Evolutionary conservation across 2,329 filamentous ascomycete genomes (phyloP), one percentile per base, ranked within the genome.

Genomic region (Cordyceps cateniannulata): DNA sequence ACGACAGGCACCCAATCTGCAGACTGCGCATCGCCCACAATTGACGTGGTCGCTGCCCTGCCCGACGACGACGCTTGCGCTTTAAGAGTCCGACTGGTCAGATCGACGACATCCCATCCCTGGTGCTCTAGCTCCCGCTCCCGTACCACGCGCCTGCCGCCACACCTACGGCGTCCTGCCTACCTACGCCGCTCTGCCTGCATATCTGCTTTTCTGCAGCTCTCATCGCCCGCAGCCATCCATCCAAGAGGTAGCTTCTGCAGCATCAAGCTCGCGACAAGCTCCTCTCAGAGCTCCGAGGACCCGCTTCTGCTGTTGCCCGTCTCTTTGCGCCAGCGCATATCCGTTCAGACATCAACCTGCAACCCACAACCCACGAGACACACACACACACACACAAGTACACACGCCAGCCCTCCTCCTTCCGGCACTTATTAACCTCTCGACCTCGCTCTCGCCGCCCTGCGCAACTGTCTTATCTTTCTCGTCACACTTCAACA

Each of bases 81-180:
- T 29, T 10, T 25, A 27, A 42, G 12, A 42, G 16, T 42, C 38
- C 18, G 38, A 22, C 53, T 45, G 16, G 25, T 14, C 27, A 47
- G 53, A 56, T 47, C 53, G 53, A 47, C 53, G 27, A 56, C 42
- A 35, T 29, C 42, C 27, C 51, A 53, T 53, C 35, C 48, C 22
- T 25, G 51, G 51, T 45, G 27, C 48, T 45, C 45, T 61, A 56
- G 59, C 52, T 61, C 52, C 59, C 59, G 59, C 59, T 61, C 45
- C 58, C 58, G 58, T 32, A 59, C 57, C 57, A 59, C 57, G 57
- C 57, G 48, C 48, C 12, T 40, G 57, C 49, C 27, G 57, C 49
- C 57, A 51, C 56, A 42, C 29, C 56, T 35, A 32, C 38, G 4
- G 38, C 38, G 38, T 12, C 29, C 29, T 35, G 38, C 38, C 38